Conservation (phyloP, 2,329 filamentous ascomycete species). For the Zelopaecilomyces penicillatus region DNA sequence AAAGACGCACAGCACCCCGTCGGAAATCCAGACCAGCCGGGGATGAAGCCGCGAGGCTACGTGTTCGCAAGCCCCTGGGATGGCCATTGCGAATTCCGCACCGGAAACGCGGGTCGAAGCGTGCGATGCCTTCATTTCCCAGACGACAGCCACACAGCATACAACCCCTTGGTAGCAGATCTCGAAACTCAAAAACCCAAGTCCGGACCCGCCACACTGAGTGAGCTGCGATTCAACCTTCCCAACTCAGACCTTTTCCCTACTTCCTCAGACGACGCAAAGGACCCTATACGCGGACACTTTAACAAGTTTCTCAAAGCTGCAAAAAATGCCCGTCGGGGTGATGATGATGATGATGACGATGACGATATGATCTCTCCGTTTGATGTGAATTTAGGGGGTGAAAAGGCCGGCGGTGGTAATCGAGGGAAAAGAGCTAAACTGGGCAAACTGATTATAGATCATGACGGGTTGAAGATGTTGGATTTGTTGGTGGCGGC, state of each 20-base stretch:
- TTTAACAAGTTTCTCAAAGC: slow-evolving; percentile 34
- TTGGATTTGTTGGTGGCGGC: slow-evolving; percentile 84
- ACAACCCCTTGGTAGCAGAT: slow-evolving; percentile 36
- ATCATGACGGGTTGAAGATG: slow-evolving; percentile 91
- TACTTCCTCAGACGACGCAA: slow-evolving; percentile 22
- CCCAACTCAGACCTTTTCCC: slow-evolving; percentile 49
- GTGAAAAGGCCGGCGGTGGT: slow-evolving; percentile 79
- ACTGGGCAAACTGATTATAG: slow-evolving; percentile 83
- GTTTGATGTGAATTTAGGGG: slow-evolving; percentile 67
- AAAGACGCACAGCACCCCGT: neutral
- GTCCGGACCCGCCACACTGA: slow-evolving; percentile 44
- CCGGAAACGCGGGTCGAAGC: slow-evolving; percentile 65
- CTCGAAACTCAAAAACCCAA: slow-evolving; percentile 21
- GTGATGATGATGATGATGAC: slow-evolving; percentile 26
- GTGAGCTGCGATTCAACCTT: slow-evolving; percentile 85
- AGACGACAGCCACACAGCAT: slow-evolving; percentile 30
- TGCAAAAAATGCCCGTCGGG: slow-evolving; percentile 16
- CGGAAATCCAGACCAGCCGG: slow-evolving; percentile 23
- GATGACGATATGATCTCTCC: slow-evolving; percentile 29
- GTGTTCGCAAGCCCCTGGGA: slow-evolving; percentile 81
- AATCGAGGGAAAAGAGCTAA: slow-evolving; percentile 81
- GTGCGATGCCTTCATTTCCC: slow-evolving; percentile 69
- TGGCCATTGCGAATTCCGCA: slow-evolving; percentile 76
- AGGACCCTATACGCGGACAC: slow-evolving; percentile 30
- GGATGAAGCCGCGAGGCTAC: slow-evolving; percentile 55